Evolutionary conservation across 805 yeast genomes (phyloP), one percentile per base, ranked within the genome.

Genomic region (Spathaspora hagerdaliae): DNA sequence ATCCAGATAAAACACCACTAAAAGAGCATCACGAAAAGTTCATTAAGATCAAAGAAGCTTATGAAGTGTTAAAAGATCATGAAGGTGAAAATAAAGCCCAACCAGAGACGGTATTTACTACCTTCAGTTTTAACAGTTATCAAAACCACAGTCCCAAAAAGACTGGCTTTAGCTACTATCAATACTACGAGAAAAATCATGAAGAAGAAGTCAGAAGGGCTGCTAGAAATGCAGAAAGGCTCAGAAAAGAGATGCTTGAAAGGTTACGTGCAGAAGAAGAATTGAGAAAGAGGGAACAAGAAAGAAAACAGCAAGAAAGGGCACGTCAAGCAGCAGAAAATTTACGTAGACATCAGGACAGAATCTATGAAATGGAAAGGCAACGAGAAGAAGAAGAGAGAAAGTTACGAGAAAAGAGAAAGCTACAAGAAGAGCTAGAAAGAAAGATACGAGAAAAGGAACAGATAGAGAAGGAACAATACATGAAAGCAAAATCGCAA

Each of bases 1-100:
- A 71, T 43, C 77, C 77, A 3, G 77, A 71, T 53, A 71, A 71
- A 52, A 64, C 75, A 2, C 50, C 57, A 12, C 59, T 66, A 44
- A 59, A 58, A 26, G 49, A 54, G 6, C 65, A 66, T 48, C 75
- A 71, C 50, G 68, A 64, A 40, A 49, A 55, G 43, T 71, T 71
- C 51, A 56, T 69, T 15, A 50, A 52, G 37, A 59, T 71, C 32
- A 60, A 55, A 35, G 59, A 61, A 45, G 75, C 77, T 5, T 71
- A 71, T 51, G 75, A 71, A 42, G 54, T 59, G 2, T 50, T 71
- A 24, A 63, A 61, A 48, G 44, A 56, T 26, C 50, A 54, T 6
- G 56, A 3, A 29, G 24, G 24, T 19, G 5, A 19, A 19, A 19
- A 19, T 5, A 19, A 19, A 19, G 5, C 24, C 24, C 24, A 19